phyloP scores from a whole-genome alignment of 164 flowering plant genomes.

The Vitis labrusca region DNA sequence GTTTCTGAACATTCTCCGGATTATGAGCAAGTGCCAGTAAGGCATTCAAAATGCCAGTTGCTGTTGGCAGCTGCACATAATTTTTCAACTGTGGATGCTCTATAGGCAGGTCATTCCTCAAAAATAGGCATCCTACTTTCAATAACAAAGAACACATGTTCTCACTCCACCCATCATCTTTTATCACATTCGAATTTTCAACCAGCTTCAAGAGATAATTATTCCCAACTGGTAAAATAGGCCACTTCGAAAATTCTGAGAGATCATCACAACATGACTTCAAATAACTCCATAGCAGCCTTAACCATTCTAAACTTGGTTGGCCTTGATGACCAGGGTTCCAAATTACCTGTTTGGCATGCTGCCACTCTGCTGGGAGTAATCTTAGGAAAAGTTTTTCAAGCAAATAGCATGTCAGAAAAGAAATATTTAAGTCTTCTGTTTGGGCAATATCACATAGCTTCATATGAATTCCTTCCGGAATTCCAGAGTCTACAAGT shows the following conservation, averaged over 20 bases:
- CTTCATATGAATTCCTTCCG: slow-evolving; percentile 60
- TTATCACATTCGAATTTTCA: slow-evolving; percentile 72
- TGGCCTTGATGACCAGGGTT: slow-evolving; percentile 72
- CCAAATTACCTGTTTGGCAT: slow-evolving; percentile 73
- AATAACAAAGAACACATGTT: slow-evolving; percentile 78
- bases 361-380: slow-evolving; percentile 82
- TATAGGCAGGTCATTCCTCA: slow-evolving; percentile 65
- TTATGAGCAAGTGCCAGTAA: slow-evolving; percentile 59
- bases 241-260: slow-evolving; percentile 79
- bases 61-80: slow-evolving; percentile 82
- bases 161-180: slow-evolving; percentile 95
- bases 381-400: slow-evolving; percentile 69
- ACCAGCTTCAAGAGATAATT: slow-evolving; percentile 64
- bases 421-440: slow-evolving; percentile 62
- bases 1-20: slow-evolving; percentile 39
- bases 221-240: slow-evolving; percentile 75
- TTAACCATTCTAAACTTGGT: slow-evolving; percentile 84
- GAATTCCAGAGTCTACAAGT: slow-evolving; percentile 61
- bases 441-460: slow-evolving; percentile 60
- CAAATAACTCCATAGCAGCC: slow-evolving; percentile 75
- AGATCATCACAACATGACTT: slow-evolving; percentile 75
- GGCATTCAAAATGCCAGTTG: slow-evolving; percentile 76
- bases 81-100: slow-evolving; percentile 72
- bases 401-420: slow-evolving; percentile 65
- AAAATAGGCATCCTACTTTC: slow-evolving; percentile 73